Evolutionary conservation across 768 basidiomycete species (phyloP).

Genomic region (Mycena chlorophos): DNA sequence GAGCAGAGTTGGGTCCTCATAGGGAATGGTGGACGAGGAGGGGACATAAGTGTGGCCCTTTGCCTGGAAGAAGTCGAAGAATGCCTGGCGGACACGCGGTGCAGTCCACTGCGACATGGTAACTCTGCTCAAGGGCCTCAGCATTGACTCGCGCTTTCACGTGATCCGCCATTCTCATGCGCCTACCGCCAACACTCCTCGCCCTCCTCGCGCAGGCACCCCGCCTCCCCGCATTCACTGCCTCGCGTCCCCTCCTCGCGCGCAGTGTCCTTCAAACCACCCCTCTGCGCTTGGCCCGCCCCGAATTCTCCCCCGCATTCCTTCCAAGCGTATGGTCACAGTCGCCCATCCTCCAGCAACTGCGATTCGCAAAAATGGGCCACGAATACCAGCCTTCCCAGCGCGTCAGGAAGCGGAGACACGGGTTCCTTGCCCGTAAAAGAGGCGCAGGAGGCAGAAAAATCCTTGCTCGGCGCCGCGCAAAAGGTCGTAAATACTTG

Average conservation of each 20-base stretch:
- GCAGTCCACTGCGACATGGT: conserved; percentile 71
- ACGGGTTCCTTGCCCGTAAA: conserved; percentile 84
- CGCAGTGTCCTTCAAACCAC: conserved; percentile 18
- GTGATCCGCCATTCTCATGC: conserved; percentile 23
- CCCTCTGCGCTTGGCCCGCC: conserved; percentile 25
- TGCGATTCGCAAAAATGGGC: conserved; percentile 70
- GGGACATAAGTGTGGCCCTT: conserved; percentile 86
- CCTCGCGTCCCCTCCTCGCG: conserved; percentile 9
- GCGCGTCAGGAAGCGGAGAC: conserved; percentile 87
- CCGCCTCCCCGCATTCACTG: conserved; percentile 27
- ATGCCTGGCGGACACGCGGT: conserved; percentile 79
- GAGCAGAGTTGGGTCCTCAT: conserved; percentile 95
- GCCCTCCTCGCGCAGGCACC: conserved; percentile 38
- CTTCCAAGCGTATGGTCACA: conserved; percentile 23
- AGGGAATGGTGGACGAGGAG: conserved; percentile 91
- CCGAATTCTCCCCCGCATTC: conserved; percentile 25
- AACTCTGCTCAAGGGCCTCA: conserved; percentile 21
- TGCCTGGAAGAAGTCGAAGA: conserved; percentile 84
- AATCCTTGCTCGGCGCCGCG: conserved; percentile 65
- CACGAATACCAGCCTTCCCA: conserved; percentile 98
- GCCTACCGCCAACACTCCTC: conserved; percentile 40
- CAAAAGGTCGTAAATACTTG: conserved; percentile 77
- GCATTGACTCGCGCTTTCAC: conserved; percentile 24
- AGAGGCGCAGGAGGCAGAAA: conserved; percentile 68
- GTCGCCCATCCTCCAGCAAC: conserved; percentile 48